These are phyloP conservation scores for Pluteus cervinus DNA, from an alignment of 768 basidiomycete species.

Conservation along the genomic window DNA sequence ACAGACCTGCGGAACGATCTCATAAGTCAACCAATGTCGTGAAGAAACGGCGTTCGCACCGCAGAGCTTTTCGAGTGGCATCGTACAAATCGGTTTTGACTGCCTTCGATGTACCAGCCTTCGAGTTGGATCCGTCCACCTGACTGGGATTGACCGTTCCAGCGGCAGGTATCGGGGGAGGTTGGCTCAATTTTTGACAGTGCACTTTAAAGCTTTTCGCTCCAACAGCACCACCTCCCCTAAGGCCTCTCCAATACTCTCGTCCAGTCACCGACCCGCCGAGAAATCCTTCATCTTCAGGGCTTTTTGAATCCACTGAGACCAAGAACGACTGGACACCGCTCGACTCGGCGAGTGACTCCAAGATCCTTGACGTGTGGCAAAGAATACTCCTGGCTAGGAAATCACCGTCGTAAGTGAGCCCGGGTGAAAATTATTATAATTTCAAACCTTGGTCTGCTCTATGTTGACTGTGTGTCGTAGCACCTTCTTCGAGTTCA, in stretches of 20 bases:
- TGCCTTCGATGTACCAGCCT: slow-evolving; percentile 25
- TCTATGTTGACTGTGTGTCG: slow-evolving; percentile 10
- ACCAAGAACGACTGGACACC: slow-evolving; percentile 60
- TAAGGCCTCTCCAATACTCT: slow-evolving; percentile 60
- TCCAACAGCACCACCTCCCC: slow-evolving; percentile 53
- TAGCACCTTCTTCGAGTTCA: slow-evolving; percentile 3
- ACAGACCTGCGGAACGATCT: slow-evolving; percentile 30
- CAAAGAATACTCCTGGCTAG: slow-evolving; percentile 42
- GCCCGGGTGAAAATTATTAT: too few species aligned
- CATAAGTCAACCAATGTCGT: slow-evolving; percentile 7
- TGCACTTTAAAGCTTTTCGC: slow-evolving; percentile 49
- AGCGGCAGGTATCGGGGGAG: neutral
- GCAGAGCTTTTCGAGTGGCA: slow-evolving; percentile 44
- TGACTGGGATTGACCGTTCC: neutral
- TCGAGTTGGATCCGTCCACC: slow-evolving; percentile 9
- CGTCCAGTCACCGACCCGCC: slow-evolving; percentile 56
- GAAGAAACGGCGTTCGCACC: slow-evolving; percentile 28
- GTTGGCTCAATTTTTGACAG: slow-evolving; percentile 26
- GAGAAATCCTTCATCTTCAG: slow-evolving; percentile 48
- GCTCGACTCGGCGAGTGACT: slow-evolving; percentile 41
- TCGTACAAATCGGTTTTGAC: slow-evolving; percentile 55
- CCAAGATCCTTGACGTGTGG: slow-evolving; percentile 46
- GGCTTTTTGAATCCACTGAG: slow-evolving; percentile 47
- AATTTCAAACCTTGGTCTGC: too few species aligned
- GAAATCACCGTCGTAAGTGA: too few species aligned